Percentiles rank a stretch among this genome's conserved stretches.
phyloP scores from a whole-genome alignment of 768 basidiomycete species.

The Multifurca ochricompacta region DNA sequence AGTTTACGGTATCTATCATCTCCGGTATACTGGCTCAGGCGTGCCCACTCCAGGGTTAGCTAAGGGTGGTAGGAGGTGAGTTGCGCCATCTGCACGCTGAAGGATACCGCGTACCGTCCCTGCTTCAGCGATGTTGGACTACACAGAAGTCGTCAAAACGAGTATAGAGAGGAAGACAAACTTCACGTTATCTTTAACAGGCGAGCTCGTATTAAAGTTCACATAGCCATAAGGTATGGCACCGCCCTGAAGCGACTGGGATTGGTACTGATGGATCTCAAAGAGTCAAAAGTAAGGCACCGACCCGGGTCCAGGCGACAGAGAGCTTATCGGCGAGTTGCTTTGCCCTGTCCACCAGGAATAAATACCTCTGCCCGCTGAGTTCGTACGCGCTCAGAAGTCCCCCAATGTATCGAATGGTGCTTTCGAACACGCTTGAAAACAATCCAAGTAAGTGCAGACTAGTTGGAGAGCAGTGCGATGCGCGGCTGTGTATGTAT shows the following conservation, averaged over 20 bases:
- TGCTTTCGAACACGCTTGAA: slow-evolving; percentile 63
- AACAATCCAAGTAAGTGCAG: too few relatives aligned
- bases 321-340: slow-evolving; percentile 56
- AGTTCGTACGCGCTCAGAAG: slow-evolving; percentile 64
- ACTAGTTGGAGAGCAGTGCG: too few relatives aligned
- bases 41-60: slow-evolving; percentile 50
- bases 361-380: slow-evolving; percentile 41
- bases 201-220: slow-evolving; percentile 32
- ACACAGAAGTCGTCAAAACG: slow-evolving; percentile 38
- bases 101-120: slow-evolving; percentile 33
- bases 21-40: slow-evolving; percentile 46
- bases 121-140: slow-evolving; percentile 40
- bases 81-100: too few relatives aligned
- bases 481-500: not conserved
- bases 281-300: too few relatives aligned
- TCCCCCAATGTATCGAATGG: slow-evolving; percentile 65
- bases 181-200: slow-evolving; percentile 35
- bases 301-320: slow-evolving; percentile 51
- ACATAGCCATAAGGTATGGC: slow-evolving; percentile 33
- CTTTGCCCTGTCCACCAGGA: slow-evolving; percentile 53
- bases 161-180: too few relatives aligned
- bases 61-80: slow-evolving; percentile 20
- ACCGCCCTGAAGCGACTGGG: slow-evolving; percentile 25
- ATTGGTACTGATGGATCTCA: not conserved
- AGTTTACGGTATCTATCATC: slow-evolving; percentile 53